Base-by-base conservation (phyloP, 768 basidiomycete genomes). In the Tylopilus felleus region DNA sequence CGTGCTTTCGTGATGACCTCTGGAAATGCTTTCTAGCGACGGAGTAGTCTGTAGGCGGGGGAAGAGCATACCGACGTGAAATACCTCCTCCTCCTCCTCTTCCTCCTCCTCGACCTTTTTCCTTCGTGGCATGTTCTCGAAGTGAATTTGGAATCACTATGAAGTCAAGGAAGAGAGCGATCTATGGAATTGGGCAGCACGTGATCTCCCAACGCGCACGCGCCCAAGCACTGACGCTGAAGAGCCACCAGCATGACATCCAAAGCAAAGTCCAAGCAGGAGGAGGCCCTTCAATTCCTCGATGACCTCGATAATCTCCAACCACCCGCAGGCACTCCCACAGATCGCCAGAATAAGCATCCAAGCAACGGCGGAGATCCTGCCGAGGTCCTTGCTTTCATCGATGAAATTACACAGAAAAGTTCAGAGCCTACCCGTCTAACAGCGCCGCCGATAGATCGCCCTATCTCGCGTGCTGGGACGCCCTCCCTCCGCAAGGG, bases 351-450 rank as follows among this genome's bases (percentile, higher is more conserved):
- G 56, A 56, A 58, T 6, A 55, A 52, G 39, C 64, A 66, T 44
- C 53, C 69, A 41, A 61, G 64, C 51, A 76, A 74, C 36, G 81
- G 81, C 57, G 85, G 83, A 29, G 88, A 94, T 60, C 81, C 82
- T 53, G 84, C 86, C 3, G 90, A 92, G 57, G 93, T 90, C 23
- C 82, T 95, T 25, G 93, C 93, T 16, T 96, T 95, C 76, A 82
- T 97, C 39, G 91, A 97, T 69, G 92, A 97, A 73, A 92, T 96
- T 59, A 93, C 90, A 0, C 90, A 91, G 81, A 95, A 93, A 73
- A 88, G 86, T 70, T 79, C 86, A 7, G 90, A 89, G 59, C 86
- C 89, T 13, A 82, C 85, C 19, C 83, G 86, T 25, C 64, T 81
- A 5, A 72, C 84, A 16, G 72, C 80, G 23, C 66, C 77, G 27